These are phyloP conservation scores for Phragmites australis DNA, from an alignment of 176 grass and related monocot species.

Conservation along the genomic window DNA sequence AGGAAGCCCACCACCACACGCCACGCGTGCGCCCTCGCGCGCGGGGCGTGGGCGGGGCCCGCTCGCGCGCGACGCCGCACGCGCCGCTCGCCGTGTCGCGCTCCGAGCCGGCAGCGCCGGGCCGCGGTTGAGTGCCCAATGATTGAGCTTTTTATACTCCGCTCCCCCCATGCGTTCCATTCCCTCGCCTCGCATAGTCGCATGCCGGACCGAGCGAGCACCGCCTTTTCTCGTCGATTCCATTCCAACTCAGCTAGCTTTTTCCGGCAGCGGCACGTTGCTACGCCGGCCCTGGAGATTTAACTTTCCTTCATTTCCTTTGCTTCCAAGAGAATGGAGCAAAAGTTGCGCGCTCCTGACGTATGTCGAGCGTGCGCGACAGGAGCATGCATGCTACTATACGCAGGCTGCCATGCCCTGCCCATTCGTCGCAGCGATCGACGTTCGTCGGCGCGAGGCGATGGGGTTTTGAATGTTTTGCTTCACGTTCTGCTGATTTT, in stretches of 20 bases:
- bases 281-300: background rate
- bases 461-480: background rate
- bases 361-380: slow-evolving; percentile 39
- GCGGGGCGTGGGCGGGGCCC: background rate
- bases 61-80: slow-evolving; percentile 26
- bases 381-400: slow-evolving; percentile 23
- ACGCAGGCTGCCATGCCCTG: too few species aligned
- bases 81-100: slow-evolving; percentile 38
- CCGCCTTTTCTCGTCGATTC: slow-evolving; percentile 17
- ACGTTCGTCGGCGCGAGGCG: background rate
- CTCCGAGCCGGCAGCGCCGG: slow-evolving; percentile 12
- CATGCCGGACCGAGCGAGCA: too few species aligned
- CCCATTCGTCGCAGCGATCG: background rate
- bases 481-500: slow-evolving; percentile 29
- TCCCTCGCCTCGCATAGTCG: background rate
- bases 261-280: background rate
- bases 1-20: background rate
- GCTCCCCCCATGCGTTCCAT: background rate
- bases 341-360: slow-evolving; percentile 48
- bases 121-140: slow-evolving; percentile 48
- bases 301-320: background rate
- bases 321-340: slow-evolving; percentile 30
- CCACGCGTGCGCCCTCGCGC: slow-evolving; percentile 6
- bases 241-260: background rate
- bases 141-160: slow-evolving; percentile 33